Base-by-base conservation (phyloP, 345 rosid species). In the Excoecaria cochinchinensis region DNA sequence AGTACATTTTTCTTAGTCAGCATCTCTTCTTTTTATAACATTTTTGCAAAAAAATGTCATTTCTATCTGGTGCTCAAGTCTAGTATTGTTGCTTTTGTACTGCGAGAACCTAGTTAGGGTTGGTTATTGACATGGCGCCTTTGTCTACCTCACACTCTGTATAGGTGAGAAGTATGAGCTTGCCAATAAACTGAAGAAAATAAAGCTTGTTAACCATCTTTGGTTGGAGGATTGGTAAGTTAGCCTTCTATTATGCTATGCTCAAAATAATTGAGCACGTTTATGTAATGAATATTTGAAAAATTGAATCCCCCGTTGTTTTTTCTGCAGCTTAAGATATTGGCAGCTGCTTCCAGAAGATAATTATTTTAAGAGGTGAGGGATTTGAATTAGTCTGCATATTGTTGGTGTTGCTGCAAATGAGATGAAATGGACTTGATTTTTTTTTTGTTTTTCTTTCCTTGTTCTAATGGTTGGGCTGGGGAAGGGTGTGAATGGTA, bases 141-240 rank as follows among this genome's bases (percentile, higher is more conserved):
- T 60, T 46, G n/a, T 40, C 13, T 44, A 74, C 77, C 60, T 78
- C 10, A 22, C 57, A 72, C 36, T 42, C 59, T 66, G 21, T 70
- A 46, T 78, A 95, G 99, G 98, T 75, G 98, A 96, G 80, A 96
- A 96, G 87, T 96, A 91, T 74, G 97, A 91, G 80, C 88, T 96
- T 74, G 99, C 99, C 67, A 85, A 84, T 84, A 91, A 83, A 83
- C 79, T 89, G 67, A 86, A 84, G 85, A 89, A 16, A 81, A 92
- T 93, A 80, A 96, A 90, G 80, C 87, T 96, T 73, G 89, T 93
- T 50, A 93, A 93, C 64, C 99, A 93, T 73, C 89, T 80, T 2
- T 96, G 99, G 99, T 85, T 96, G 85, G 98, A 89, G 75, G 95
- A 90, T 73, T 87, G 99, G 99, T 93, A 84, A 71, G 89, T 65